These are phyloP conservation scores for Spathaspora gorwiae DNA, from an alignment of 805 yeast species.

Conservation along the genomic window DNA sequence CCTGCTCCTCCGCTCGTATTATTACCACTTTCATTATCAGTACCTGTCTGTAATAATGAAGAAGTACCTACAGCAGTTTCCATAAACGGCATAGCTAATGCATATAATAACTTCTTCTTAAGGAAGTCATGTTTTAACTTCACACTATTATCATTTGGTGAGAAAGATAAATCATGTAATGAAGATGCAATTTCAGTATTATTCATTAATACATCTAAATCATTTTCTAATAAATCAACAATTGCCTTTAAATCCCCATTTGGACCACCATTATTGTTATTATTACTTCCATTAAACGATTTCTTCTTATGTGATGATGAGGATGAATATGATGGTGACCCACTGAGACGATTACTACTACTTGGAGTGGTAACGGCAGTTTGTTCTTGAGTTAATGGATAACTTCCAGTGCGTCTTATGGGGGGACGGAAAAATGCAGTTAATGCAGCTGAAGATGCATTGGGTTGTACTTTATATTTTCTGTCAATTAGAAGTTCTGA, in stretches of 20 bases:
- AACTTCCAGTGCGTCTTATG: constrained; percentile 32
- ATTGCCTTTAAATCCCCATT: constrained; percentile 46
- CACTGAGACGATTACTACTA: background rate
- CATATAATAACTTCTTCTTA: constrained; percentile 49
- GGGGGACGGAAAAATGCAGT: constrained; percentile 41
- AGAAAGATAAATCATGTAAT: constrained; percentile 54
- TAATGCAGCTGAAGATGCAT: constrained; percentile 45
- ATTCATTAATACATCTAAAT: constrained; percentile 21
- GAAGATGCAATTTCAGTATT: constrained; percentile 45
- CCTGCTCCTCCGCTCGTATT: constrained; percentile 11
- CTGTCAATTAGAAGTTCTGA: background rate
- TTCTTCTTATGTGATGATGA: background rate
- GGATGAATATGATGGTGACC: too few species aligned
- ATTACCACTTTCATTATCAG: constrained; percentile 4
- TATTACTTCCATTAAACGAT: background rate
- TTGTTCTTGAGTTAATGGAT: constrained; percentile 18
- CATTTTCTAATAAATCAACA: constrained; percentile 43
- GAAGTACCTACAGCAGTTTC: constrained; percentile 35
- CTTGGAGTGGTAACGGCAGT: background rate
- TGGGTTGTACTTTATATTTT: constrained; percentile 30
- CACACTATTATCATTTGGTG: constrained; percentile 17
- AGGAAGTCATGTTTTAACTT: constrained; percentile 37
- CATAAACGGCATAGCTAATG: constrained; percentile 64
- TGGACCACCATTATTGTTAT: constrained; percentile 18
- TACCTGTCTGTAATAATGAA: constrained; percentile 10